Base-by-base conservation (phyloP, 257 asterid genomes). In the Plectranthus barbatus region DNA sequence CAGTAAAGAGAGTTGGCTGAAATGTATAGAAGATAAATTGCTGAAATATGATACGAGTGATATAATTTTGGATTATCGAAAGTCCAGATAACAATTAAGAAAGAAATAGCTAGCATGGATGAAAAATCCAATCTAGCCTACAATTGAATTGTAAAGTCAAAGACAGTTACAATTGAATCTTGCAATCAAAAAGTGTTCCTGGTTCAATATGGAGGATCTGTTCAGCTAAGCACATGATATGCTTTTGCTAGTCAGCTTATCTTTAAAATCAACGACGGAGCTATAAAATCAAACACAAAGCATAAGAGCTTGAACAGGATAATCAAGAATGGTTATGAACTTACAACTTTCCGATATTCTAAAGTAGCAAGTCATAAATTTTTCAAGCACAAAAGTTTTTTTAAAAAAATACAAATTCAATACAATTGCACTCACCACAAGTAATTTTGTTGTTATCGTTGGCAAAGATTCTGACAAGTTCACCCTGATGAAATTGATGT, bases 401-500 rank as follows among this genome's bases (percentile, higher is more conserved):
- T 39, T 2, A 7, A 39, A 7, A 36, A 11, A 39, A 60, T 15
- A 46, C 42, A 59, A 33, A 45, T 49, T 66, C 61, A 68, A 61
- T 34, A 65, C 57, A 50, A 69, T 5, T 44, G 24, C 73, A 77
- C 97, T 77, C 84, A 93, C 99, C 99, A 52, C 99, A 90, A 54
- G 96, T 84, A 80, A 90, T 93, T 71, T 87, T 93, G 86, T 82
- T 81, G 79, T 90, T 88, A 66, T 87, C 92, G 72, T 93, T 90
- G 76, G 99, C 99, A 72, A 87, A 93, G 64, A 84, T 78, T 72
- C 96, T 81, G 80, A 93, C 99, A 62, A 93, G 74, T 21, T 87
- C 87, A 59, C 99, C 99, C 99, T 93, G 90, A 73, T 29, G 45
- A 39, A 67, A 63, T 64, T 45, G 61, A 58, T 53, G 37, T 56